These are phyloP conservation scores for thale cress (Arabidopsis thaliana) DNA, from an alignment of 345 rosid species.

Conservation along the genomic window TAIR10.1 NC_003070.9:6247001-6247500, in stretches of 20 bases:
- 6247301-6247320: conserved; percentile 59
- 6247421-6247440: conserved; percentile 28
- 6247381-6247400: conserved; percentile 55
- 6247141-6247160: conserved; percentile 13
- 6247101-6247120: neutral
- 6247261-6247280: too few relatives aligned
- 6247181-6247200: neutral
- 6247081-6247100: conserved; percentile 54
- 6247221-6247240: neutral
- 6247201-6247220: conserved; percentile 8
- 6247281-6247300: neutral
- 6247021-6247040: conserved; percentile 95
- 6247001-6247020: conserved; percentile 99
- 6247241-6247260: too few relatives aligned
- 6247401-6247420: conserved; percentile 22
- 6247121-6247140: neutral
- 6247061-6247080: conserved; percentile 97
- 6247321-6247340: conserved; percentile 73
- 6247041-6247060: conserved; percentile 89
- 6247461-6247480: conserved; percentile 26
- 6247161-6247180: conserved; percentile 1
- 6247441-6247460: conserved; percentile 34
- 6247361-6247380: conserved; percentile 54
- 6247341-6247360: conserved; percentile 64
- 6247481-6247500: conserved; percentile 16